Evolutionary conservation across 345 rosid species (phyloP), one percentile per base, ranked within the genome.

Genomic region (Crucihimalaya himalaica): DNA sequence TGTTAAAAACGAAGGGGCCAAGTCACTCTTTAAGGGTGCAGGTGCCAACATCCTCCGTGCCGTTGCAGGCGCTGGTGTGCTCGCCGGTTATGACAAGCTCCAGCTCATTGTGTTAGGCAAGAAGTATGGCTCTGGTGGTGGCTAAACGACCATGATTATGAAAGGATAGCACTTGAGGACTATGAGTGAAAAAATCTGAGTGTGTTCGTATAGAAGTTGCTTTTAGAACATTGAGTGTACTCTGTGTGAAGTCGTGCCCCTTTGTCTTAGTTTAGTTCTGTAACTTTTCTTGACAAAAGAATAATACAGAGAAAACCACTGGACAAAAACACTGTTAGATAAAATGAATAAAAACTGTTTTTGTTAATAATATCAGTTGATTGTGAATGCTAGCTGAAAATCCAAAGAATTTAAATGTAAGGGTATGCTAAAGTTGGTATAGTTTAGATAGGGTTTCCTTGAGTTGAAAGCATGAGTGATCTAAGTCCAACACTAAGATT

Each of bases 21-120:
- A 50, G 83, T 91, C 97, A 20, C 90, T 91, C 35, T 91, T 89
- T 70, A 89, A 91, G 83, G 97, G 97, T 75, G 96, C 97, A 48
- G 97, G 97, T 20, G 97, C 97, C 37, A 91, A 91, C 84, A 86
- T 91, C 72, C 93, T 91, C 39, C 96, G 97, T 65, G 96, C 97
- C 0, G 57, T 91, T 29, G 97, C 97, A 2, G 97, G 97, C 57
- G 97, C 97, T 42, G 97, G 97, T 83, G 97, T 89, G 67, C 93
- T 91, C 1, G 89, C 97, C 3, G 96, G 97, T 53, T 91, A 91
- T 16, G 97, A 91, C 83, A 89, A 89, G 79, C 78, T 91, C 81
- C 97, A 91, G 88, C 76, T 87, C 54, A 79, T 91, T 50, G 90
- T 91, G 18, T 85, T 89, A 0, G 96, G 96, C 21, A 91, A 88